Base-by-base conservation (phyloP, 441 rosid genomes). In the Flueggea neowawraea region DNA sequence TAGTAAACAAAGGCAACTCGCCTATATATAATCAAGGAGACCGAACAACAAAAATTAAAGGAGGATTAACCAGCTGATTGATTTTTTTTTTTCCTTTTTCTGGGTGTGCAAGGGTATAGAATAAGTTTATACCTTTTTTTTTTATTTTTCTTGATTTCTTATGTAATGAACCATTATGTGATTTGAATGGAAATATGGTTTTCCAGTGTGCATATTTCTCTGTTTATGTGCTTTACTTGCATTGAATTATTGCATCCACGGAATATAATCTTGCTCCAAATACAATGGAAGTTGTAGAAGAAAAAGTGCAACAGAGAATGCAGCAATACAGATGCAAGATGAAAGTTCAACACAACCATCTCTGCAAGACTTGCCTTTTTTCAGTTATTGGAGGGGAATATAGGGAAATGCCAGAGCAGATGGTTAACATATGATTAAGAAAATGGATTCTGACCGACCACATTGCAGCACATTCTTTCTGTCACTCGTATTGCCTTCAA, bases 41-140 rank as follows among this genome's bases (percentile, higher is more conserved):
- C 71, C 66, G 65, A 72, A 39, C 31, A 69, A 68, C 66, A 73
- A 13, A 55, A 52, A 53, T 60, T 52, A 60, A 70, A 70, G 74
- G 78, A 79, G 81, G 81, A 74, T 73, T 79, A 82, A 78, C 86
- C 85, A 77, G 82, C 68, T 65, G 78, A 67, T 67, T 69, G 72
- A 81, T 57, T 73, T 80, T 66, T 71, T 55, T 65, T 66, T 68
- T 71, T n/a, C n/a, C 41, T 65, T 73, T 67, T 73, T 73, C 74
- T 32, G 36, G 75, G 80, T 78, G 84, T 88, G 86, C 78, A 80
- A 80, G 69, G 77, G 81, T 78, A 88, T 80, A 83, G 87, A 79
- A 80, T 80, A 82, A 83, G 80, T 60, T 60, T 68, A 62, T 65
- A 10, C 69, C 43, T 63, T 58, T 47, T 57, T 52, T 63, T 51